A percentile compares a stretch with the other conserved stretches of the same genome.
Evolutionary conservation across 192 early-diverging fungal genomes (phyloP).

Genomic region (Phycomyces nitens): DNA sequence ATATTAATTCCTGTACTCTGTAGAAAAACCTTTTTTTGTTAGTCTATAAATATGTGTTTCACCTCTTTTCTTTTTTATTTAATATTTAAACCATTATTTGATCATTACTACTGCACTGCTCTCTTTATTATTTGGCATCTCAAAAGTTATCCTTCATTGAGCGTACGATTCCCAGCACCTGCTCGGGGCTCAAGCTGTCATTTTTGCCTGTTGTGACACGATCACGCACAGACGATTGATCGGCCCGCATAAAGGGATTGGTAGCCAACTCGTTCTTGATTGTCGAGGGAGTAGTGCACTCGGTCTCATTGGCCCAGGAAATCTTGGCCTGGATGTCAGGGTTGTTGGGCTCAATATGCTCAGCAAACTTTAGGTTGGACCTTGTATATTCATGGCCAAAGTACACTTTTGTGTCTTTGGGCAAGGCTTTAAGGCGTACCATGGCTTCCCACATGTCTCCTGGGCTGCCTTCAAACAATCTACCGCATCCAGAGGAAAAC

Average conservation of each 20-base stretch:
- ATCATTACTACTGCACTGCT: not conserved
- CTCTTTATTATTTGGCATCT: conserved; percentile 15
- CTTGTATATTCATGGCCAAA: conserved; percentile 94
- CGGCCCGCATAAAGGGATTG: conserved; percentile 33
- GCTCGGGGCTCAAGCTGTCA: not conserved
- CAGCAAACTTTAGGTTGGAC: conserved; percentile 48
- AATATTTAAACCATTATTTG: no score
- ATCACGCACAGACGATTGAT: conserved; percentile 7
- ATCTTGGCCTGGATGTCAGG: conserved; percentile 22
- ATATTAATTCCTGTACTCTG: no score
- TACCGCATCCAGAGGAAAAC: conserved; percentile 70
- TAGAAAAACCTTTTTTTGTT: no score
- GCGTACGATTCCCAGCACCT: conserved; percentile 29
- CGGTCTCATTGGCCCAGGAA: conserved; percentile 18
- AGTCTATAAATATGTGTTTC: no score
- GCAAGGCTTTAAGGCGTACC: conserved; percentile 63
- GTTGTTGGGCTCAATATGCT: conserved; percentile 30
- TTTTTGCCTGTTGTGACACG: not conserved
- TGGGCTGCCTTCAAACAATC: conserved; percentile 91
- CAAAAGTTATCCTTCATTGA: conserved; percentile 35
- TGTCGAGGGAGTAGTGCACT: conserved; percentile 44
- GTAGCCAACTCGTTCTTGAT: conserved; percentile 31
- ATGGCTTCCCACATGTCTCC: conserved; percentile 83
- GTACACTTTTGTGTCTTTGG: conserved; percentile 79
- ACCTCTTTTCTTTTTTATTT: not conserved